Evolutionary conservation across 2,329 filamentous ascomycete genomes (phyloP).

Genomic region (Pseudogymnoascus sp.): DNA sequence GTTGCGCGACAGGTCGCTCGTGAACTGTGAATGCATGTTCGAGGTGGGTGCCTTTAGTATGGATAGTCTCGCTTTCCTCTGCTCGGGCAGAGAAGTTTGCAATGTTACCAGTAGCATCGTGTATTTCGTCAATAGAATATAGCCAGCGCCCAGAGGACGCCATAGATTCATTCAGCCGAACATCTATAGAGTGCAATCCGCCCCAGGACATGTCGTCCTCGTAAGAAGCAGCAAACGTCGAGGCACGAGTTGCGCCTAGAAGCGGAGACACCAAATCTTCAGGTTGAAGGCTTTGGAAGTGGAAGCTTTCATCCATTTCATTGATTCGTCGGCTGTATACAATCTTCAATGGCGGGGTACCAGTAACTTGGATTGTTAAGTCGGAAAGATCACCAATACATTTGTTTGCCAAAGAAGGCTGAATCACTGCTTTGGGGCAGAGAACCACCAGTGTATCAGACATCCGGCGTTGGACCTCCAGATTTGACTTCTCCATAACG

Average conservation of each 20-base stretch:
- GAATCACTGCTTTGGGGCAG: conserved; percentile 74
- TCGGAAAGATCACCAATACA: conserved; percentile 86
- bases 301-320: conserved; percentile 71
- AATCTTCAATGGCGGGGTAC: conserved; percentile 84
- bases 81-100: conserved; percentile 61
- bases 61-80: conserved; percentile 60
- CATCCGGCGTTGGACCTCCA: conserved; percentile 73
- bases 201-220: conserved; percentile 75
- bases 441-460: conserved; percentile 77
- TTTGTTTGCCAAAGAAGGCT: conserved; percentile 55
- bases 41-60: conserved; percentile 53
- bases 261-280: conserved; percentile 77
- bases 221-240: conserved; percentile 48
- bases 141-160: conserved; percentile 71
- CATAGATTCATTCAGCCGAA: conserved; percentile 87
- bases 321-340: conserved; percentile 88
- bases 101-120: conserved; percentile 82
- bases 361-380: conserved; percentile 72
- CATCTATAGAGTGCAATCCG: conserved; percentile 61
- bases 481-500: conserved; percentile 86
- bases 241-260: conserved; percentile 50
- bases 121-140: conserved; percentile 85
- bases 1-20: conserved; percentile 67
- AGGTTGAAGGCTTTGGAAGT: conserved; percentile 88
- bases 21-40: conserved; percentile 77